These are phyloP conservation scores for Diaporthe capsici DNA, from an alignment of 2,329 filamentous ascomycete genomes.

Conservation along the genomic window DNA sequence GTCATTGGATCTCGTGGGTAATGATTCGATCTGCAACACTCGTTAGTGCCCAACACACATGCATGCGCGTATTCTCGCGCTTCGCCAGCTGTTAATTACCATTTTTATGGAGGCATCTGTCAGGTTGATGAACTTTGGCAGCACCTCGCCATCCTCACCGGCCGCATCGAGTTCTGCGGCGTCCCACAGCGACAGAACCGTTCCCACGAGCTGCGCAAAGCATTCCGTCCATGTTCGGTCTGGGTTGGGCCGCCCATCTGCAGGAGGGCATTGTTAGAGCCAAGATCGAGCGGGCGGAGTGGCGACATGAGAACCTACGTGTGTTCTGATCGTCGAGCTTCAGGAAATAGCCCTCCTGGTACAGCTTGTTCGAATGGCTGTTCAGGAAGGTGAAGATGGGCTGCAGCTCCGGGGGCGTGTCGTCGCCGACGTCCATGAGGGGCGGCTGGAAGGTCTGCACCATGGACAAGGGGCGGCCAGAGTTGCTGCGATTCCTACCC, in stretches of 20 bases:
- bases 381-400: constrained; percentile 96
- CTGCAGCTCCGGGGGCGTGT: constrained; percentile 92
- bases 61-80: not conserved
- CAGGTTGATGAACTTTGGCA: constrained; percentile 85
- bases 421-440: constrained; percentile 85
- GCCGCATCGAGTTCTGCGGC: constrained; percentile 91
- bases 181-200: constrained; percentile 95
- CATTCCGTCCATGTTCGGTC: constrained; percentile 96
- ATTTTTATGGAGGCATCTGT: constrained; percentile 99
- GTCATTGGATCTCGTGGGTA: constrained; percentile 83
- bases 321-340: constrained; percentile 96
- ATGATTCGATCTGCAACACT: constrained; percentile 79
- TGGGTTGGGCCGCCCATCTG: constrained; percentile 87
- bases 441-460: constrained; percentile 88
- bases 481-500: constrained; percentile 63
- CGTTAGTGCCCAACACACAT: constrained; percentile 42
- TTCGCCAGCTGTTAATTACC: constrained; percentile 67
- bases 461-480: constrained; percentile 83
- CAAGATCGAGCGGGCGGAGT: constrained; percentile 39
- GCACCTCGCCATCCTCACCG: constrained; percentile 76
- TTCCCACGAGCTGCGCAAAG: constrained; percentile 96
- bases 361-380: constrained; percentile 95
- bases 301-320: constrained; percentile 69
- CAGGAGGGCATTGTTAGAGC: constrained; percentile 43
- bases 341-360: constrained; percentile 97